Percentiles rank a stretch among this genome's conserved stretches.
Evolutionary conservation across 2,329 filamentous ascomycete genomes (phyloP).

Genomic region (Ophioceras dolichostomum): DNA sequence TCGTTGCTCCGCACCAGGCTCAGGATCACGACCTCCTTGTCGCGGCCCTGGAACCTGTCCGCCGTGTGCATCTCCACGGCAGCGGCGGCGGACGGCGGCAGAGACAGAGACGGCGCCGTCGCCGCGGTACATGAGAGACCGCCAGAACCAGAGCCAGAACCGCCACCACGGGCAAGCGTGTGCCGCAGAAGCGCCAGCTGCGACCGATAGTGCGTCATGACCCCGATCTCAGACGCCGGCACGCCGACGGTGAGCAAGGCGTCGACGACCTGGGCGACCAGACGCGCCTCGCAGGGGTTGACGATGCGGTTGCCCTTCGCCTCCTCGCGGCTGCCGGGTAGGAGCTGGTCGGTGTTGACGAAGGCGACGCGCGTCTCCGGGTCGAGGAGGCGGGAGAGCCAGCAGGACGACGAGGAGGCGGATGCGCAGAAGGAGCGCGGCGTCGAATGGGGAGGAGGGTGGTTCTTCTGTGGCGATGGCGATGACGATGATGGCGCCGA

Average conservation of each 20-base stretch:
- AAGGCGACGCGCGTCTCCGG: conserved; percentile 69
- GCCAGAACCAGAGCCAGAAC: too few species aligned
- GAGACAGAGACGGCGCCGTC: too few species aligned
- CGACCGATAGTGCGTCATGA: conserved; percentile 94
- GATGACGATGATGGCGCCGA: too few species aligned
- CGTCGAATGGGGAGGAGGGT: conserved; percentile 4
- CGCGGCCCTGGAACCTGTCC: conserved; percentile 90
- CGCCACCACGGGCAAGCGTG: conserved; percentile 42
- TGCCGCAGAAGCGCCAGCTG: conserved; percentile 78
- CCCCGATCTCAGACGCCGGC: conserved; percentile 64
- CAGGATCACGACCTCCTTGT: conserved; percentile 86
- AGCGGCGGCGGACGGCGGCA: background rate
- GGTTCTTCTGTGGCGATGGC: too few species aligned
- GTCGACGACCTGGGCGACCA: conserved; percentile 72
- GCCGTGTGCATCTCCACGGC: conserved; percentile 88
- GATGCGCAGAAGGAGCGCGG: background rate
- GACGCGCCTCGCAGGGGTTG: conserved; percentile 69
- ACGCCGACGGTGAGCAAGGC: conserved; percentile 67
- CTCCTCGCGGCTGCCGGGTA: conserved; percentile 53
- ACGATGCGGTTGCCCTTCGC: conserved; percentile 76
- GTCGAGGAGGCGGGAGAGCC: conserved; percentile 60
- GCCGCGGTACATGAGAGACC: too few species aligned
- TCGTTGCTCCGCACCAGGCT: conserved; percentile 83
- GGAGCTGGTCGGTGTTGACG: conserved; percentile 74
- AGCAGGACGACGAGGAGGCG: conserved; percentile 41